Evolutionary conservation across 2,329 filamentous ascomycete species (phyloP).

Genomic region (Botryotinia narcissicola): DNA sequence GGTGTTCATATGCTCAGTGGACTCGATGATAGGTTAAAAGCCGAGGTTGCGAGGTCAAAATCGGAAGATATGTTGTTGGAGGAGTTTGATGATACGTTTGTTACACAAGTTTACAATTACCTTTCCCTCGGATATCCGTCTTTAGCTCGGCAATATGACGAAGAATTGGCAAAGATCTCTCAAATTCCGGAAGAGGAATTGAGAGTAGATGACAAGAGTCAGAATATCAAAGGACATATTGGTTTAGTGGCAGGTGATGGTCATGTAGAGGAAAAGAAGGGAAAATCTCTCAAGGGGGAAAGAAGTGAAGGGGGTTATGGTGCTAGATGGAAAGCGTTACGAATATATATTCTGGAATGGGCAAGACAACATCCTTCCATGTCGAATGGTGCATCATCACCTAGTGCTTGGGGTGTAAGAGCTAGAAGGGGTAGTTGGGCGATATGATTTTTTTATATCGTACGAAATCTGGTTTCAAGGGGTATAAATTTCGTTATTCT

Average conservation of each 20-base stretch:
- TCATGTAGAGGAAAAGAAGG: conserved; percentile 23
- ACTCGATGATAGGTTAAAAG: conserved; percentile 33
- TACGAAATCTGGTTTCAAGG: background rate
- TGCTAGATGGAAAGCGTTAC: conserved; percentile 79
- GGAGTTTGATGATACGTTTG: conserved; percentile 80
- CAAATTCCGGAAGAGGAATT: conserved; percentile 67
- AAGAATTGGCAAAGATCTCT: conserved; percentile 80
- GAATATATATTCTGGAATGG: conserved; percentile 85
- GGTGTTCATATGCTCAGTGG: conserved; percentile 38
- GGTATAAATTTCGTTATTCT: background rate
- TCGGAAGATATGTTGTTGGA: conserved; percentile 43
- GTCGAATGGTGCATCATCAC: conserved; percentile 50
- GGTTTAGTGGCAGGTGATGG: conserved; percentile 49
- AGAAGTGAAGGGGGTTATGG: conserved; percentile 43
- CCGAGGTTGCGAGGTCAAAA: conserved; percentile 32
- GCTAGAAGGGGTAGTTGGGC: conserved; percentile 72
- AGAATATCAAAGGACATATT: conserved; percentile 72
- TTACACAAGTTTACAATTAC: conserved; percentile 97
- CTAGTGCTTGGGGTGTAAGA: conserved; percentile 65
- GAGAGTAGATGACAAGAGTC: conserved; percentile 64
- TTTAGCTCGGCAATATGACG: conserved; percentile 77
- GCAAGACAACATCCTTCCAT: conserved; percentile 80
- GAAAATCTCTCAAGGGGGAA: conserved; percentile 43
- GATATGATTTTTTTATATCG: conserved; percentile 46
- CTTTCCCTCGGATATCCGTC: conserved; percentile 88